phyloP scores from a whole-genome alignment of 2,329 filamentous ascomycete species.

The Dothistroma pini region DNA sequence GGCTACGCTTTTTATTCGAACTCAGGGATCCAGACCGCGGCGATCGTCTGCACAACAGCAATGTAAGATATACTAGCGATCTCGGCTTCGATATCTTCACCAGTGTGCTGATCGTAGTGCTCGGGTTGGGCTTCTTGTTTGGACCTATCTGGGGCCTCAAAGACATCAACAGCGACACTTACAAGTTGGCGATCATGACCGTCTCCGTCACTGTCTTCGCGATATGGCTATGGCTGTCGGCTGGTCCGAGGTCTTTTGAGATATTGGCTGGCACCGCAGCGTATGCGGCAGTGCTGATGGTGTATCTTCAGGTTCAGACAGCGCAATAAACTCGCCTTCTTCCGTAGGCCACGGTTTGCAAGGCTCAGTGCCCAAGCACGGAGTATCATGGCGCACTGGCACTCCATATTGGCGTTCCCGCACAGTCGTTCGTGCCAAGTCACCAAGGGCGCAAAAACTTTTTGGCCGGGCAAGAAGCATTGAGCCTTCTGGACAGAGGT shows the following conservation, averaged over 20 bases:
- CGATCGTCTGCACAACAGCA: neutral
- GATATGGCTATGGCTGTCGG: constrained; percentile 9
- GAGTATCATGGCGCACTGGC: no score
- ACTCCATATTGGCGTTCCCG: no score
- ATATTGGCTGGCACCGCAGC: constrained; percentile 9
- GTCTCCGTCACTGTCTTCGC: constrained; percentile 6
- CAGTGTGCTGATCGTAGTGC: constrained; percentile 4
- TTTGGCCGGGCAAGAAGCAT: no score
- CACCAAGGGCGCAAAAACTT: no score
- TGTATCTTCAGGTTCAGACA: no score
- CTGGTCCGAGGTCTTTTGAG: constrained; percentile 15
- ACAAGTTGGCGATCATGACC: constrained; percentile 15
- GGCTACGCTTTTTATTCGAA: constrained; percentile 1
- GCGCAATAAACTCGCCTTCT: no score
- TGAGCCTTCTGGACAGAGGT: no score
- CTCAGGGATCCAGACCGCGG: neutral
- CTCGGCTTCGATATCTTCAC: constrained; percentile 8
- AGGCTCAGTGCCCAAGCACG: no score
- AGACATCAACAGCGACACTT: constrained; percentile 1
- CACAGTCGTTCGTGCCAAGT: no score
- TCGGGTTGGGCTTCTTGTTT: constrained; percentile 11
- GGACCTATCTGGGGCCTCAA: constrained; percentile 18
- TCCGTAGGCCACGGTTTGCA: no score
- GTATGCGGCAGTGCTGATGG: no score
- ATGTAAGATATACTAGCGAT: constrained; percentile 8